Evolutionary conservation across 495 filamentous ascomycete species (phyloP), one percentile per base, ranked within the genome.

Genomic region (Parathielavia hyrcaniae): DNA sequence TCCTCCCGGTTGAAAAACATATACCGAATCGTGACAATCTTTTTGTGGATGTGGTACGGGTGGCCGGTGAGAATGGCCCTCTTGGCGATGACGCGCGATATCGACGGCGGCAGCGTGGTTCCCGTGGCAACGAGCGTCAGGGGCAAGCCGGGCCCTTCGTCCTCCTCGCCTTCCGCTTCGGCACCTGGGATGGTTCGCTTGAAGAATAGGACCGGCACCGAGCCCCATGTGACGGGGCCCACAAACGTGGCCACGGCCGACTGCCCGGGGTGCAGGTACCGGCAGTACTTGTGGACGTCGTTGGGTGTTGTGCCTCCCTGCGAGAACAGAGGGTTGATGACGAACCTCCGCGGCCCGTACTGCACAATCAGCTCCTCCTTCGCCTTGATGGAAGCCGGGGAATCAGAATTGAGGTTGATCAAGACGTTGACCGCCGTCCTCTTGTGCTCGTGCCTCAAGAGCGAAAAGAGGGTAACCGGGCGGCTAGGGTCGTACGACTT

Each of bases 1-100:
- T 98, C 95, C 71, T 95, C 90, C 16, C 81, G 71, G 73, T 96
- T 95, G 82, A 98, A 98, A 79, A 98, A 98, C 93, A 98, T 97
- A 80, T 97, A 97, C 23, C 93, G 86, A 22, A 98, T 84, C 1
- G 95, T 97, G 54, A 97, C 95, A 23, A 97, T 75, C 71, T 88
- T 89, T 77, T 92, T 93, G 81, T 98, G 91, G 64, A 98, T 97
- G 77, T 98, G 97, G 76, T 88, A 96, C 0, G 95, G 92, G 69
- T 97, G 93, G 40, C 93, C 93, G 0, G 93, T 96, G 54, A 98
- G 79, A 59, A 97, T 91, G 61, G 93, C 85, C 53, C 93, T 86
- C 74, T 98, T 98, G 59, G 91, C 91, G 53, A 97, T 83, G 17
- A 97, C 86, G 43, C 95, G 86, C 32, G 77, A 74, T 10, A 83